Percentiles rank a stretch among this genome's conserved stretches.
phyloP scores from a whole-genome alignment of 257 asterid species.

The Euphrasia confusa region DNA sequence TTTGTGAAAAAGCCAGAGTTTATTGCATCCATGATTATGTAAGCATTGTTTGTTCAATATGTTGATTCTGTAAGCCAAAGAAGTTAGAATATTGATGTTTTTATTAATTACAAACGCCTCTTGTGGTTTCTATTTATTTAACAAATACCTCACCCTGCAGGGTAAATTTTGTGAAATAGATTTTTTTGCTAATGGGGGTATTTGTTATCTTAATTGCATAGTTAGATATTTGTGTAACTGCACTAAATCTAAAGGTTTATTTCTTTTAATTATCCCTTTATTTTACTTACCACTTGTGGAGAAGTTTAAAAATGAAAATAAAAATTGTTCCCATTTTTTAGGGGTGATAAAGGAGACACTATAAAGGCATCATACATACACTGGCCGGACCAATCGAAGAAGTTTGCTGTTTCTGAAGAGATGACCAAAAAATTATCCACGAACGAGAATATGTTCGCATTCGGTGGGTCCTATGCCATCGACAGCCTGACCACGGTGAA shows the following conservation, averaged over 20 bases:
- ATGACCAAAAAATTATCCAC: constrained; percentile 56
- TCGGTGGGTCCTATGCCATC: constrained; percentile 58
- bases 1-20: constrained; percentile 76
- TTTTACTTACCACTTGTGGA: background rate
- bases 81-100: too few relatives aligned
- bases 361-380: constrained; percentile 59
- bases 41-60: constrained; percentile 23
- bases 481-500: constrained; percentile 54
- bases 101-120: too few relatives aligned
- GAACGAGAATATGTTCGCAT: constrained; percentile 56
- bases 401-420: constrained; percentile 57
- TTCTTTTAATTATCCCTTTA: background rate
- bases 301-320: background rate
- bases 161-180: too few relatives aligned
- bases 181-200: too few relatives aligned
- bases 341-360: constrained; percentile 71
- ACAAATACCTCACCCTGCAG: too few relatives aligned
- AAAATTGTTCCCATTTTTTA: constrained; percentile 16
- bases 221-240: background rate
- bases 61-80: background rate
- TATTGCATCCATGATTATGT: constrained; percentile 69
- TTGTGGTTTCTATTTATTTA: too few relatives aligned
- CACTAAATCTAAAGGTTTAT: background rate
- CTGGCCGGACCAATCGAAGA: constrained; percentile 49
- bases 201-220: background rate